Conservation (phyloP, 352 stramenopile genomes). For the Phytophthora ohioensis region DNA sequence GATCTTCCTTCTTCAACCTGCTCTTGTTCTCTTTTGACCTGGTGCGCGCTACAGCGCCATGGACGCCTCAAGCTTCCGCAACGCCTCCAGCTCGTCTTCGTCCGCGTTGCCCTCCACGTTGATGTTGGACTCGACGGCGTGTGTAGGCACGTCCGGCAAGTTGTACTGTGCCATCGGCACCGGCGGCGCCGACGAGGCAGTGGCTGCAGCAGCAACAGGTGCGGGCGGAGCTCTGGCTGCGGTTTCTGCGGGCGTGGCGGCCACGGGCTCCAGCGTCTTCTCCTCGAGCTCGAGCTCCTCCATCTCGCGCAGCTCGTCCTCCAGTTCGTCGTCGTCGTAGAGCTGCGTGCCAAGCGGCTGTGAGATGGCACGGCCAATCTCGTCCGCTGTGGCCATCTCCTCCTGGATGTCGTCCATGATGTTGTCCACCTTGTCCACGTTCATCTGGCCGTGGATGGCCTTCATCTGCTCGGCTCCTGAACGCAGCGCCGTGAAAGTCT, state of each 20-base stretch:
- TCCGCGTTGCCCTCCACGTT: conserved; percentile 75
- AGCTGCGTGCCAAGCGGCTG: conserved; percentile 94
- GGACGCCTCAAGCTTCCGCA: conserved; percentile 86
- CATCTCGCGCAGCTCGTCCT: conserved; percentile 94
- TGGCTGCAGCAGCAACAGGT: conserved; percentile 37
- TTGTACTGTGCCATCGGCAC: conserved; percentile 57
- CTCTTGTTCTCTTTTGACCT: conserved; percentile 22
- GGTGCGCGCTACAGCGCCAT: conserved; percentile 75
- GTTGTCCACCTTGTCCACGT: conserved; percentile 97
- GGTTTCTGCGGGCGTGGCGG: conserved; percentile 36
- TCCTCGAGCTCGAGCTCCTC: conserved; percentile 93
- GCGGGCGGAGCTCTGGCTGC: conserved; percentile 34
- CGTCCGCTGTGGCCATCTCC: conserved; percentile 95
- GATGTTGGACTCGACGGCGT: conserved; percentile 80
- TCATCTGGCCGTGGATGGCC: conserved; percentile 95
- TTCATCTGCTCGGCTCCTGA: conserved; percentile 95
- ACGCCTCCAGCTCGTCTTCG: conserved; percentile 85
- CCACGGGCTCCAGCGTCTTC: conserved; percentile 70
- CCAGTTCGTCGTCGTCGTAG: conserved; percentile 94
- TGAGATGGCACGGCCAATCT: conserved; percentile 95
- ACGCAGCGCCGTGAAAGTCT: conserved; percentile 96
- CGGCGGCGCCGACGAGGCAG: conserved; percentile 33
- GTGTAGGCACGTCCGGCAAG: conserved; percentile 82
- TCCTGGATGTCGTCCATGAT: conserved; percentile 99
- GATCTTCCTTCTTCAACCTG: conserved; percentile 9